Evolutionary conservation across 306 rosid species (phyloP).

Genomic region (Quercus dentata): DNA sequence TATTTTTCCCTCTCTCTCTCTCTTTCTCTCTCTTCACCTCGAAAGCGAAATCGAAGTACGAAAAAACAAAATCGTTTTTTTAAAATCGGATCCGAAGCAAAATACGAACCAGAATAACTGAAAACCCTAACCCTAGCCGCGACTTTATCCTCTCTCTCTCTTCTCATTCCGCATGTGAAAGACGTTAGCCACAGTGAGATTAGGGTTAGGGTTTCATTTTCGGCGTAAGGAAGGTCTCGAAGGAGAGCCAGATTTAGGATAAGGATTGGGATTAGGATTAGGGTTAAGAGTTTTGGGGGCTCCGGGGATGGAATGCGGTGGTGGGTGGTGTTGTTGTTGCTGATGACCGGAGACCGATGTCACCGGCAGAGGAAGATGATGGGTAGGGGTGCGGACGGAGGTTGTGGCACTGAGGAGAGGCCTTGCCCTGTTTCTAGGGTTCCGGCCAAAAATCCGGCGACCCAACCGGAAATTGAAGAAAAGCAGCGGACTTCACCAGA

Average conservation of each 20-base stretch:
- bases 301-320: constrained; percentile 62
- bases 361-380: constrained; percentile 56
- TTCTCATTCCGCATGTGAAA: constrained; percentile 14
- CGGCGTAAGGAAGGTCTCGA: neutral
- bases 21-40: constrained; percentile 21
- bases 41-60: constrained; percentile 63
- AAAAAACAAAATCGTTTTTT: constrained; percentile 35
- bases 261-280: no score
- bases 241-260: neutral
- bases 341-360: constrained; percentile 83
- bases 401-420: constrained; percentile 47
- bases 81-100: constrained; percentile 59
- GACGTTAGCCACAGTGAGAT: constrained; percentile 23
- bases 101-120: constrained; percentile 63
- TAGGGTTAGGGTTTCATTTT: constrained; percentile 20
- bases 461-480: constrained; percentile 22
- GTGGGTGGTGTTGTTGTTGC: constrained; percentile 48
- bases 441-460: constrained; percentile 43
- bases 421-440: constrained; percentile 41
- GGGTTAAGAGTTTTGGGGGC: constrained; percentile 12
- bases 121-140: constrained; percentile 70
- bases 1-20: constrained; percentile 1
- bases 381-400: constrained; percentile 54
- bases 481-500: constrained; percentile 13
- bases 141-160: constrained; percentile 45